phyloP scores from a whole-genome alignment of 192 early-diverging fungal species.

The Backusella luteola region DNA sequence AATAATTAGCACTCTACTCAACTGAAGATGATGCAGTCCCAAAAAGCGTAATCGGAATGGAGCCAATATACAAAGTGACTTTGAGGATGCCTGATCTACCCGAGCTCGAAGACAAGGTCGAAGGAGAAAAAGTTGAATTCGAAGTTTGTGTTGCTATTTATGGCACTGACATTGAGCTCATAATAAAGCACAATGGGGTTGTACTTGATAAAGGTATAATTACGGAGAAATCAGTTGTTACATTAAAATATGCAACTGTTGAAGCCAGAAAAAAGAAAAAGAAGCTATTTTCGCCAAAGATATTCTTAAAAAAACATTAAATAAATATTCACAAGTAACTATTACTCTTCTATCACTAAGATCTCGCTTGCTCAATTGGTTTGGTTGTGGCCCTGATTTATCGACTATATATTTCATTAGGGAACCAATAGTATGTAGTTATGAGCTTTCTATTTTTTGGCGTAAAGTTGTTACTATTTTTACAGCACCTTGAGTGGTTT shows the following conservation, averaged over 20 bases:
- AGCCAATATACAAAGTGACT: neutral
- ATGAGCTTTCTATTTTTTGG: neutral
- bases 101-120: neutral
- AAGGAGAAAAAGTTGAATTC: neutral
- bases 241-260: neutral
- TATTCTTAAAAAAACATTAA: neutral
- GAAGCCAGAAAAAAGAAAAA: neutral
- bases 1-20: neutral
- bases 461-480: neutral
- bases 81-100: neutral
- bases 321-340: neutral
- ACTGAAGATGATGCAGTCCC: neutral
- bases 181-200: neutral
- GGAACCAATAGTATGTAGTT: neutral
- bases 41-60: neutral
- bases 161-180: neutral
- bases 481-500: neutral
- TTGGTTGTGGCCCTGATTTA: neutral
- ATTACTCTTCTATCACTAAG: neutral
- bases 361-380: neutral
- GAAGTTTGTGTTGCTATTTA: constrained; percentile 1
- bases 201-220: neutral
- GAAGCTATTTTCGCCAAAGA: neutral
- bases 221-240: neutral
- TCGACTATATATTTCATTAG: neutral